phyloP scores from a whole-genome alignment of 75 land plant species.

The Adiantum capillusveneris region DNA sequence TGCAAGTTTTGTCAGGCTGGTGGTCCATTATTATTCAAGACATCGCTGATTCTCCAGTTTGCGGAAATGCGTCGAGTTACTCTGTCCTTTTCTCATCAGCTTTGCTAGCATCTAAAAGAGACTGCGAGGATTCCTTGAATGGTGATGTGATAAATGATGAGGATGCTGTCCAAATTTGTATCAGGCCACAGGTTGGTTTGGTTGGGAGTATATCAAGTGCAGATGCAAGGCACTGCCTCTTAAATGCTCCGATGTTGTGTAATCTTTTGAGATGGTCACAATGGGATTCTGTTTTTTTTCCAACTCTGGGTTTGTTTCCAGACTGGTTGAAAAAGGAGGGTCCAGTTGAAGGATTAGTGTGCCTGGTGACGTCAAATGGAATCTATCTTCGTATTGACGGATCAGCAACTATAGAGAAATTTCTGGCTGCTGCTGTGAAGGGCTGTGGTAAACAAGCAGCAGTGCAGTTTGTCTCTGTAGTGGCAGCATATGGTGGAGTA shows the following conservation, averaged over 20 bases:
- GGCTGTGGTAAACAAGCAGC: conserved; percentile 49
- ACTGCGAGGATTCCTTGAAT: too few species aligned
- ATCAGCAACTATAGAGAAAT: conserved; percentile 46
- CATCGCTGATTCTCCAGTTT: not conserved
- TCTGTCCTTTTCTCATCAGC: not conserved
- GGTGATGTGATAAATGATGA: not conserved
- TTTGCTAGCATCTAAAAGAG: not conserved
- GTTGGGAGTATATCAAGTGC: conserved; percentile 25
- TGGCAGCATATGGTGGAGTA: conserved; percentile 49
- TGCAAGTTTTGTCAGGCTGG: not conserved
- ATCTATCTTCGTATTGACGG: conserved; percentile 53
- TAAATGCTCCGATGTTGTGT: conserved; percentile 70
- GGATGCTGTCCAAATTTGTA: not conserved
- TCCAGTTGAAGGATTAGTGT: conserved; percentile 26
- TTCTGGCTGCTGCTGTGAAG: conserved; percentile 44
- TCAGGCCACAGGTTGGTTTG: conserved; percentile 9
- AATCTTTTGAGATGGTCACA: conserved; percentile 73
- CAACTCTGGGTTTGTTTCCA: conserved; percentile 68
- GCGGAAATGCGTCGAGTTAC: not conserved
- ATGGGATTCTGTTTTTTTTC: conserved; percentile 71
- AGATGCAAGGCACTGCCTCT: conserved; percentile 57
- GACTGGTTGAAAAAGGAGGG: conserved; percentile 56
- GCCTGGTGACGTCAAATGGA: conserved; percentile 57
- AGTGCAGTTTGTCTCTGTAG: conserved; percentile 46
- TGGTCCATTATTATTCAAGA: not conserved